These are phyloP conservation scores for Scutellaria galericulata DNA, from an alignment of 257 asterid genomes.

Conservation along the genomic window DNA sequence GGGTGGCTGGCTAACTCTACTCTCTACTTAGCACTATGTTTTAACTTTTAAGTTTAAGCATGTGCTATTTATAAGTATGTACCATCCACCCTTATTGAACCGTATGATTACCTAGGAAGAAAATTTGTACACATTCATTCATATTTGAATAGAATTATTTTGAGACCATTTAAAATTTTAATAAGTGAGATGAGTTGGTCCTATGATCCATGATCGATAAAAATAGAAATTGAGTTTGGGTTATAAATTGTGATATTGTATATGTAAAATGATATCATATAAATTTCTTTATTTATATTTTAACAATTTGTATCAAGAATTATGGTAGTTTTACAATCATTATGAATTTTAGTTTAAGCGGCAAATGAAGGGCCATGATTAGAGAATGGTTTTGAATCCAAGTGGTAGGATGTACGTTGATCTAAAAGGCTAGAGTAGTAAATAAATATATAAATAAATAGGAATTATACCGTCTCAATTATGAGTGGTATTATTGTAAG, in stretches of 20 bases:
- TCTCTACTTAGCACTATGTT: not conserved
- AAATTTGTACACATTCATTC: not conserved
- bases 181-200: too few species aligned
- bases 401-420: conserved; percentile 10
- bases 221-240: too few species aligned
- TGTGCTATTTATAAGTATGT: conserved; percentile 2
- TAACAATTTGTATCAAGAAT: not conserved
- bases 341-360: conserved; percentile 2
- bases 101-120: conserved; percentile 6
- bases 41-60: not conserved
- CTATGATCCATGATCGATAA: too few species aligned
- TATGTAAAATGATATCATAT: too few species aligned
- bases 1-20: conserved; percentile 16
- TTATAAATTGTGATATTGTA: too few species aligned
- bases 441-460: not conserved
- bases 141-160: too few species aligned
- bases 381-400: not conserved
- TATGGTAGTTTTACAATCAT: not conserved
- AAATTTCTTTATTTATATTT: not conserved
- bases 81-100: conserved; percentile 27
- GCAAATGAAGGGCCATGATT: conserved; percentile 8
- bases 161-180: too few species aligned
- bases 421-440: conserved; percentile 25
- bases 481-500: conserved; percentile 31
- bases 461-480: conserved; percentile 30